Percentiles rank a stretch among this genome's conserved stretches.
These are phyloP conservation scores for Gossypium gossypioides DNA, from an alignment of 441 rosid species.

Conservation along the genomic window DNA sequence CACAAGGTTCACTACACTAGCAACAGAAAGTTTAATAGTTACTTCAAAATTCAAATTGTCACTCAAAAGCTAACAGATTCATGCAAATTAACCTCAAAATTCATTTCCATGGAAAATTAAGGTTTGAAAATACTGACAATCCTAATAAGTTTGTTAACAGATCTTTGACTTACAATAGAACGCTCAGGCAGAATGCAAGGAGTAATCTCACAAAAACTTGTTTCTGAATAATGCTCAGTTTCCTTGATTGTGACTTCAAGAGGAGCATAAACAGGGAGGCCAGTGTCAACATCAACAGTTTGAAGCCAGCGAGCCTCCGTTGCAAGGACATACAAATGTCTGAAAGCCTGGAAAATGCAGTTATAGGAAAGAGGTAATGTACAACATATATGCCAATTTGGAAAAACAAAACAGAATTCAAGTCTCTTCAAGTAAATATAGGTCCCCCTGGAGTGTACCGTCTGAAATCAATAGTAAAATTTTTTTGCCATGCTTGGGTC, in stretches of 20 bases:
- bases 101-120: background rate
- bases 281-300: slow-evolving; percentile 92
- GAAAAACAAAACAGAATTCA: background rate
- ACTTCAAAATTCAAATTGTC: background rate
- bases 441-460: background rate
- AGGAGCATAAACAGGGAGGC: slow-evolving; percentile 87
- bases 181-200: slow-evolving; percentile 97
- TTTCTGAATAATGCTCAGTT: slow-evolving; percentile 79
- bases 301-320: slow-evolving; percentile 96
- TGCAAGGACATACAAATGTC: slow-evolving; percentile 94
- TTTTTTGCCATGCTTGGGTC: background rate
- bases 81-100: slow-evolving; percentile 8
- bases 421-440: background rate
- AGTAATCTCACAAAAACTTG: slow-evolving; percentile 78
- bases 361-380: slow-evolving; percentile 8
- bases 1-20: background rate
- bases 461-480: background rate
- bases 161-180: slow-evolving; percentile 56
- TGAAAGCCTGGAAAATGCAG: slow-evolving; percentile 62
- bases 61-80: slow-evolving; percentile 13
- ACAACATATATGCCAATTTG: slow-evolving; percentile 3
- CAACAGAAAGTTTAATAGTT: background rate
- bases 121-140: background rate
- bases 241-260: slow-evolving; percentile 75
- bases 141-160: background rate